These are phyloP conservation scores for Mycena leptocephala DNA, from an alignment of 768 basidiomycete genomes.

Conservation along the genomic window DNA sequence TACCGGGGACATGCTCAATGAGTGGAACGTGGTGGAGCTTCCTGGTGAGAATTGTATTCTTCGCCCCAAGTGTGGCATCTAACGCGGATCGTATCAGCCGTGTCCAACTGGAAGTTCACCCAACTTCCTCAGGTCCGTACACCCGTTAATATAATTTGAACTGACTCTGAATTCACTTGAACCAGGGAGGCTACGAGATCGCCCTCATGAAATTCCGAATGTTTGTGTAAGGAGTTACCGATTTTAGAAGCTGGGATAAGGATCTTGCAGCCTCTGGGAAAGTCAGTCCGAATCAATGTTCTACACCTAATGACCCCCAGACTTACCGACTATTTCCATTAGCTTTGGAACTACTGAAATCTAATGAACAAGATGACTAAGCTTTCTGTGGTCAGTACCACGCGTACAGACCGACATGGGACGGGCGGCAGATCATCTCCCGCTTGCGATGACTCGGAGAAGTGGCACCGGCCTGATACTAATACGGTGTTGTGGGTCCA, in stretches of 20 bases:
- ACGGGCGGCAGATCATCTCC: not conserved
- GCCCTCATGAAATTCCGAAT: not conserved
- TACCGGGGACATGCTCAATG: too few species aligned
- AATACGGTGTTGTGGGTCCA: not conserved
- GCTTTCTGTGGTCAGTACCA: not conserved
- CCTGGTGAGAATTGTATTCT: too few species aligned
- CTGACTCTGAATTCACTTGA: not conserved
- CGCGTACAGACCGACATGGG: not conserved
- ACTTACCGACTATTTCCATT: not conserved
- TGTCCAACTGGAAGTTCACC: too few species aligned
- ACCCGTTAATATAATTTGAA: not conserved
- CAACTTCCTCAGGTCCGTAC: not conserved
- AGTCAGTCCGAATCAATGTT: not conserved
- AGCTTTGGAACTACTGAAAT: not conserved
- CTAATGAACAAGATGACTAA: not conserved
- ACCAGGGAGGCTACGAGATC: not conserved
- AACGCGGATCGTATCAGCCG: too few species aligned
- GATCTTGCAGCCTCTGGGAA: too few species aligned
- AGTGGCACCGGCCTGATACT: not conserved
- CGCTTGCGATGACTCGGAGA: not conserved
- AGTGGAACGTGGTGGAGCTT: too few species aligned
- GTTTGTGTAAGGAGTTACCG: not conserved
- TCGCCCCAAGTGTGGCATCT: too few species aligned
- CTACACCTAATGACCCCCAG: not conserved
- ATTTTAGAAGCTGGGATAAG: not conserved